These are phyloP conservation scores for Styphnolobium japonicum DNA, from an alignment of 306 rosid genomes.

Conservation along the genomic window DNA sequence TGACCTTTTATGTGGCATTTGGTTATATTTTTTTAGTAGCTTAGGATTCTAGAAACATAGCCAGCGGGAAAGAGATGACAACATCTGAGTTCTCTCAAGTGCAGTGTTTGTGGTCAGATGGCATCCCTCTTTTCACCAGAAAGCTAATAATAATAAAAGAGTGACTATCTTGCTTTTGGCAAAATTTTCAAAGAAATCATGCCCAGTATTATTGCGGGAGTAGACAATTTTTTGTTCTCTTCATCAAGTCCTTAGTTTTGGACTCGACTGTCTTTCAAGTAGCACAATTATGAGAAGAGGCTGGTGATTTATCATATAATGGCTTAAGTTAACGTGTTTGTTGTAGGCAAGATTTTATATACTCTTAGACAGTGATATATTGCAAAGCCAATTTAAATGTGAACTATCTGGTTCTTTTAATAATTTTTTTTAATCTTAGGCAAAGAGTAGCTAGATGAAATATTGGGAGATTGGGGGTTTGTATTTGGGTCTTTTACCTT, in stretches of 20 bases:
- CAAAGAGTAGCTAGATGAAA: no score
- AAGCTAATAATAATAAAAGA: background rate
- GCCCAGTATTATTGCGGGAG: background rate
- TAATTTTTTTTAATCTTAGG: no score
- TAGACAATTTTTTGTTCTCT: background rate
- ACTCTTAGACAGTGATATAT: background rate
- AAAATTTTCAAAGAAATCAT: constrained; percentile 12
- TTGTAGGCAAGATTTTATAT: background rate
- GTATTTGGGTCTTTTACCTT: no score
- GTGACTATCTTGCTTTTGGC: background rate
- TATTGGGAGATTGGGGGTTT: no score
- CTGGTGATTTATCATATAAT: background rate
- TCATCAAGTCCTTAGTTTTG: background rate
- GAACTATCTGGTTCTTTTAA: background rate
- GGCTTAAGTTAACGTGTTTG: background rate
- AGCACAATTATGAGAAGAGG: background rate
- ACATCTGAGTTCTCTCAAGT: background rate
- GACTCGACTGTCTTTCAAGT: background rate
- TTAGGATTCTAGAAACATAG: constrained; percentile 16
- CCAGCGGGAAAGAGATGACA: constrained; percentile 5
- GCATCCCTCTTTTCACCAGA: background rate
- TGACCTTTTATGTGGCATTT: no score
- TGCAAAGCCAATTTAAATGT: background rate
- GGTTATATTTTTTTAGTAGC: constrained; percentile 9
- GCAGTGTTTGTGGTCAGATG: constrained; percentile 21